Evolutionary conservation across 2,329 filamentous ascomycete species (phyloP).

Genomic region (Remersonia thermophila): DNA sequence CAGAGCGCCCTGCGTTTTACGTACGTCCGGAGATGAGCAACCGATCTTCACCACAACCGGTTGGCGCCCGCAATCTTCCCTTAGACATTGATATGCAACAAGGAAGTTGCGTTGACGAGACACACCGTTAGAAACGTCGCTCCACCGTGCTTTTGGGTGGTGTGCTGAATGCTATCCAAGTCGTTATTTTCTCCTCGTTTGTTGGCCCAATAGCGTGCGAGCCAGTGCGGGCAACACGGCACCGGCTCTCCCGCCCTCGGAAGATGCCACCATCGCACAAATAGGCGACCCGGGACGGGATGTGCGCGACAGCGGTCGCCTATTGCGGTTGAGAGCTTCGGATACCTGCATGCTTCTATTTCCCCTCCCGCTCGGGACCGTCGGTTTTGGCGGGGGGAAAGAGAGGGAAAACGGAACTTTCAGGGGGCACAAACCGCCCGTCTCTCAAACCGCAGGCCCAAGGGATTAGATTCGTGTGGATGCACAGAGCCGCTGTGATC

Average conservation of each 20-base stretch:
- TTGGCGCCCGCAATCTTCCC: too few species aligned
- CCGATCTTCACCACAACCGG: too few species aligned
- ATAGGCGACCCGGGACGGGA: constrained; percentile 9
- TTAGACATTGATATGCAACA: too few species aligned
- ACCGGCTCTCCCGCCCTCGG: constrained; percentile 7
- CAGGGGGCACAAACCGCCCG: constrained; percentile 1
- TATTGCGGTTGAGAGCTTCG: constrained; percentile 1
- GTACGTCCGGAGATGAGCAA: too few species aligned
- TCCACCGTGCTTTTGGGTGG: too few species aligned
- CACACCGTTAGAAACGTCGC: too few species aligned
- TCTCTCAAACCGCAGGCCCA: background rate
- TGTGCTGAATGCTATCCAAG: too few species aligned
- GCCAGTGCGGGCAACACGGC: background rate
- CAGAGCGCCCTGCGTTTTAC: too few species aligned
- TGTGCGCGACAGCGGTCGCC: constrained; percentile 2
- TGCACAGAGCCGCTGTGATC: background rate
- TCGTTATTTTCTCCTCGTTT: constrained; percentile 1
- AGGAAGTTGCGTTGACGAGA: too few species aligned
- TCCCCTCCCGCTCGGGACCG: background rate
- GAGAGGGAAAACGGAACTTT: constrained; percentile 2
- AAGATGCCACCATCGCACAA: constrained; percentile 9
- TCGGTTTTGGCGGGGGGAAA: background rate
- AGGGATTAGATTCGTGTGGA: too few species aligned
- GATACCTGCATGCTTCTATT: constrained; percentile 5
- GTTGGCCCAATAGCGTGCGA: constrained; percentile 3